These are phyloP conservation scores for Pecoramyces ruminantium DNA, from an alignment of 192 early-diverging fungal genomes.

Conservation along the genomic window DNA sequence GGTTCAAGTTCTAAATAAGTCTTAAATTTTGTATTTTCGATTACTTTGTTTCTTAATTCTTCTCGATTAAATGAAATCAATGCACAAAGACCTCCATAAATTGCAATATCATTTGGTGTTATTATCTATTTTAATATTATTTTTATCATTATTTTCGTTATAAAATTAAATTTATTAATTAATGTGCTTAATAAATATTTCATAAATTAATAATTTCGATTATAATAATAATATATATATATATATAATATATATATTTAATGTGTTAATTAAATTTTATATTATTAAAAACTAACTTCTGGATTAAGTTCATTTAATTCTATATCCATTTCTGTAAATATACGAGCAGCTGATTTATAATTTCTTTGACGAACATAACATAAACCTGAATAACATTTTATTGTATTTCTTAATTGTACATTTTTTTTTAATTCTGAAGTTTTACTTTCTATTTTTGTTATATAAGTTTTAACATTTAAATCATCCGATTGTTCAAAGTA, in stretches of 20 bases:
- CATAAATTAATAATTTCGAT: too few relatives aligned
- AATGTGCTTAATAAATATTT: too few relatives aligned
- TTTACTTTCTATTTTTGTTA: neutral
- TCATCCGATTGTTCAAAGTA: neutral
- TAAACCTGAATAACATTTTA: neutral
- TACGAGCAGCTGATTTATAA: neutral
- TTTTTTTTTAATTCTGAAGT: neutral
- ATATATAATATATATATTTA: too few relatives aligned
- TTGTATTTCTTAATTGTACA: constrained; percentile 7
- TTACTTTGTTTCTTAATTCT: constrained; percentile 49
- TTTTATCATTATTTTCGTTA: too few relatives aligned
- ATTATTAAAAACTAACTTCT: neutral
- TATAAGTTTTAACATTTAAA: neutral
- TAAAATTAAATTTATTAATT: too few relatives aligned
- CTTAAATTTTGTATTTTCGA: constrained; percentile 57
- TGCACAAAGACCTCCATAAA: constrained; percentile 61
- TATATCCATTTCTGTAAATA: neutral
- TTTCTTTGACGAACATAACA: neutral
- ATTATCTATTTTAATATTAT: constrained; percentile 30
- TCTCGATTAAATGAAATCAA: constrained; percentile 55
- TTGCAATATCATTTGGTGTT: constrained; percentile 64
- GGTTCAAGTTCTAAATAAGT: constrained; percentile 73
- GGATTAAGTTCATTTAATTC: neutral
- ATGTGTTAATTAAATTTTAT: constrained; percentile 18
- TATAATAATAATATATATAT: neutral